Conservation (phyloP, 129 eudicot species). For the Dittrichia graveolens region DNA sequence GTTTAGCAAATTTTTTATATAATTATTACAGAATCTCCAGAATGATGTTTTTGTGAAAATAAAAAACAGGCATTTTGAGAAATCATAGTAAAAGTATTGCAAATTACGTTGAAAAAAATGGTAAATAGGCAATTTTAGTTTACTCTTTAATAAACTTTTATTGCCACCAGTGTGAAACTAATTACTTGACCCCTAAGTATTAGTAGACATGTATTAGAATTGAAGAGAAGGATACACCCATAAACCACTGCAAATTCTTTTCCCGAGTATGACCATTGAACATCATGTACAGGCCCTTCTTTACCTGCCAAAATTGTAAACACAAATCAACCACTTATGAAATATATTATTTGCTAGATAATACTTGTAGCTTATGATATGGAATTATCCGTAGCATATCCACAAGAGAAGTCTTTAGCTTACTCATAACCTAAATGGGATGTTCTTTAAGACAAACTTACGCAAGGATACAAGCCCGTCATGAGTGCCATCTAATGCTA, state of each 20-base stretch:
- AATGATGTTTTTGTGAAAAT: neutral
- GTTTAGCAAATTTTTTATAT: neutral
- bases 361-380: constrained; percentile 4
- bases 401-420: constrained; percentile 4
- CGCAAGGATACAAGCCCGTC: constrained; percentile 92
- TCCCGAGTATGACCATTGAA: constrained; percentile 90
- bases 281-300: constrained; percentile 99
- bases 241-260: constrained; percentile 95
- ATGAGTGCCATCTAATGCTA: constrained; percentile 84
- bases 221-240: constrained; percentile 81
- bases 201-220: constrained; percentile 6
- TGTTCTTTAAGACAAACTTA: constrained; percentile 37
- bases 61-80: neutral
- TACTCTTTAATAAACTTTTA: too few relatives aligned
- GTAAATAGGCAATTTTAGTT: neutral
- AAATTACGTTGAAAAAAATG: too few relatives aligned
- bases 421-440: constrained; percentile 11
- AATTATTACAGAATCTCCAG: neutral
- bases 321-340: constrained; percentile 18
- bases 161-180: neutral
- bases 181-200: neutral
- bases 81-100: neutral
- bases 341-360: constrained; percentile 13
- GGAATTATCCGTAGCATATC: neutral
- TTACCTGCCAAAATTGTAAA: constrained; percentile 54